Conservation (phyloP, 2,329 filamentous ascomycete genomes). For the Talaromyces funiculosus region DNA sequence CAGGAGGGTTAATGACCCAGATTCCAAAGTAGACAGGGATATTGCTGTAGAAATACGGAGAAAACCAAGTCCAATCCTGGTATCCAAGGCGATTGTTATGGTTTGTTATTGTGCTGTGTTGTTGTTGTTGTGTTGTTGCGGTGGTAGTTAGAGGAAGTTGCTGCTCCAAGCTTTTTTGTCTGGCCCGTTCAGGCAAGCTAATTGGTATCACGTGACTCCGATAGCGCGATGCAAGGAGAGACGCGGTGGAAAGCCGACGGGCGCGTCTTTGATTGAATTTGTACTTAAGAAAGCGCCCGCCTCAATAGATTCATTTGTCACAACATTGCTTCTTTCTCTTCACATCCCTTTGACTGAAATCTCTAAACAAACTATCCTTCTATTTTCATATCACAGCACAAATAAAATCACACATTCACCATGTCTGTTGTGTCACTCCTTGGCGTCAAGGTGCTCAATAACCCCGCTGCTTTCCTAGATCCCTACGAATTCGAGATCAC, state of each 20-base stretch:
- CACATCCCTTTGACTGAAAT: not conserved
- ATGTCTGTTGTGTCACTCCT: slow-evolving; percentile 98
- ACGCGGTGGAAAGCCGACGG: slow-evolving; percentile 1
- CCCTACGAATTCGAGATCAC: slow-evolving; percentile 98
- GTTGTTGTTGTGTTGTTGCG: slow-evolving; percentile 1
- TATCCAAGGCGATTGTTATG: slow-evolving; percentile 9
- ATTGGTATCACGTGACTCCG: not conserved
- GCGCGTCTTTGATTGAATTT: slow-evolving; percentile 9
- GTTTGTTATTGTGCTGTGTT: slow-evolving; percentile 10
- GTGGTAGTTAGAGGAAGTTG: not conserved
- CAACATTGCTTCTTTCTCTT: not conserved
- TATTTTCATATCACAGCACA: not conserved
- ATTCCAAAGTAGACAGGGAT: slow-evolving; percentile 12
- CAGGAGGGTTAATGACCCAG: not conserved
- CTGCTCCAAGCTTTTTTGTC: slow-evolving; percentile 5
- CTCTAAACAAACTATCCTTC: not conserved
- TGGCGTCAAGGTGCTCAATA: slow-evolving; percentile 93
- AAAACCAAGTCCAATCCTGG: not conserved
- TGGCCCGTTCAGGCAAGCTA: not conserved
- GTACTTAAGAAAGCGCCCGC: slow-evolving; percentile 7
- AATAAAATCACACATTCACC: slow-evolving; percentile 27
- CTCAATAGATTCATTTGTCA: not conserved
- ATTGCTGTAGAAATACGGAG: slow-evolving; percentile 5
- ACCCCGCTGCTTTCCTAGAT: slow-evolving; percentile 88
- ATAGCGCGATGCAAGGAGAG: slow-evolving; percentile 10